Evolutionary conservation across 176 grass and related monocot genomes (phyloP).

Genomic region (Oryza rufipogon): DNA sequence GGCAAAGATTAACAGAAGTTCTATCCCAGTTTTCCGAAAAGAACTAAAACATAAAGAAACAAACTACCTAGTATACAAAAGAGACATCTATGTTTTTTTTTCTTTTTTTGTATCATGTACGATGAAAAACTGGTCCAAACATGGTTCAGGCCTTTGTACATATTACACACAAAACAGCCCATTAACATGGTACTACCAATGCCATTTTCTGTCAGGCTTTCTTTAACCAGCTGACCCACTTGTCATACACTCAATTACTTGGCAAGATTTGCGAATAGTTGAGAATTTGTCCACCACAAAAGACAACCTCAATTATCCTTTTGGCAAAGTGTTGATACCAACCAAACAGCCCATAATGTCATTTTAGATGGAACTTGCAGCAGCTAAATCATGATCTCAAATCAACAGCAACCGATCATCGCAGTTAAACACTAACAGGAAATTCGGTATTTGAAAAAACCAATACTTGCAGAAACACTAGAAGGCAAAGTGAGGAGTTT

Average conservation of each 20-base stretch:
- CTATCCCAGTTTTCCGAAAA: not conserved
- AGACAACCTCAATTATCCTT: not conserved
- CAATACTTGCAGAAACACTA: conserved; percentile 21
- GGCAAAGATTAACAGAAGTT: not conserved
- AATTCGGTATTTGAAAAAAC: not conserved
- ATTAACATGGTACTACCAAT: not conserved
- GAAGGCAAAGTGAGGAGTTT: not conserved
- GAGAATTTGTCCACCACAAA: too few species aligned
- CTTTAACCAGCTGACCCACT: not conserved
- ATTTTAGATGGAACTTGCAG: not conserved
- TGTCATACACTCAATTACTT: not conserved
- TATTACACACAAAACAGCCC: not conserved
- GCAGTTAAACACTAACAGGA: not conserved
- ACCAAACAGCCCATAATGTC: not conserved
- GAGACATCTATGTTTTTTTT: too few species aligned
- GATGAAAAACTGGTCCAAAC: not conserved
- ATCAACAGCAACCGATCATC: conserved; percentile 8
- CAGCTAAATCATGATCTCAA: conserved; percentile 6
- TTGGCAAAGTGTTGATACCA: not conserved
- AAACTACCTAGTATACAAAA: not conserved
- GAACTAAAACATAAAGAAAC: not conserved
- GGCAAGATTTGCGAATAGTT: not conserved
- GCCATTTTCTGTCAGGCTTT: not conserved
- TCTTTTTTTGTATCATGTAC: too few species aligned
- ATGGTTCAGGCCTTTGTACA: not conserved